Percentiles rank a stretch among this genome's conserved stretches.
These are phyloP conservation scores for Sugiyamaella chiloensis DNA, from an alignment of 805 yeast genomes.

Conservation along the genomic window DNA sequence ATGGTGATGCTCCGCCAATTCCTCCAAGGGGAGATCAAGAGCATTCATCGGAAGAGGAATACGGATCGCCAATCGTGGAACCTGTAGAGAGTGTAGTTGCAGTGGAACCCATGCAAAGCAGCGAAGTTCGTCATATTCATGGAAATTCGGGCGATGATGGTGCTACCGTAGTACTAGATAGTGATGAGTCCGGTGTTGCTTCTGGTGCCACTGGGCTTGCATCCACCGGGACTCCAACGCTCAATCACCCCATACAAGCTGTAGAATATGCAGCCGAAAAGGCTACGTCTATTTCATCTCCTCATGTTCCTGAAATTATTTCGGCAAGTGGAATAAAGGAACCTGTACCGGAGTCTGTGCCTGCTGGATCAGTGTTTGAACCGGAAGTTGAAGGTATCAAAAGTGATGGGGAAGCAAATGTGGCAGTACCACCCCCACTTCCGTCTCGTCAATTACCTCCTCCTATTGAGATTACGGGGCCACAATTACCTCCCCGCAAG, in stretches of 20 bases:
- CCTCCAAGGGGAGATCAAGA: conserved; percentile 7
- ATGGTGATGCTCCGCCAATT: background rate
- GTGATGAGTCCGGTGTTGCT: background rate
- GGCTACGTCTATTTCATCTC: background rate
- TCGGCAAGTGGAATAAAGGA: background rate
- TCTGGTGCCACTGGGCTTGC: conserved; percentile 2
- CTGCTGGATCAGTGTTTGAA: conserved; percentile 2
- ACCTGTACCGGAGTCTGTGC: background rate
- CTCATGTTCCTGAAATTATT: background rate
- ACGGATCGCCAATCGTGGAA: conserved; percentile 13
- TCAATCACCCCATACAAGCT: background rate
- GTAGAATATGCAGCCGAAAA: background rate
- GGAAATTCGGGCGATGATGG: background rate
- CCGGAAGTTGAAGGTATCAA: too few species aligned
- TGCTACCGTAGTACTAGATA: background rate
- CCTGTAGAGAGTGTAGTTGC: conserved; percentile 8
- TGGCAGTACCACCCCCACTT: conserved; percentile 12
- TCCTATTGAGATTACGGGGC: conserved; percentile 10
- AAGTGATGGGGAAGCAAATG: too few species aligned
- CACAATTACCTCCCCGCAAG: conserved; percentile 33
- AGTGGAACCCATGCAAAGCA: conserved; percentile 5
- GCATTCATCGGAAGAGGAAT: conserved; percentile 16
- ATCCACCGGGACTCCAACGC: background rate
- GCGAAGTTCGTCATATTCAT: conserved; percentile 3
- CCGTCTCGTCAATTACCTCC: conserved; percentile 15